Base-by-base conservation (phyloP, 371 early-diverging fungal species). In the Mortierella sp. region DNA sequence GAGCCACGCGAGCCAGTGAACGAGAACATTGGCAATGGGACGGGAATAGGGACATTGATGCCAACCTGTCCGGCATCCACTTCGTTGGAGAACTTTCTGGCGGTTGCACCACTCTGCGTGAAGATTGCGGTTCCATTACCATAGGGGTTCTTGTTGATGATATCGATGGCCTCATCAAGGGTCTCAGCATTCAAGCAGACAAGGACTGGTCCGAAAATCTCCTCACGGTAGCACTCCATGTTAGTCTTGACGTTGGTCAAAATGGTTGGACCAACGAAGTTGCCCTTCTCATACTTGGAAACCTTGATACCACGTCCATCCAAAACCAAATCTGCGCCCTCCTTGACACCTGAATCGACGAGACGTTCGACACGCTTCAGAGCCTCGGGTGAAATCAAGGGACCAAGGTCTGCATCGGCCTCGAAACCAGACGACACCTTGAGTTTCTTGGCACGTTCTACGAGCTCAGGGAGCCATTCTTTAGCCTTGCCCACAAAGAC, bases 101-200 rank as follows among this genome's bases (percentile, higher is more conserved):
- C 97, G 57, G 80, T 84, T 50, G 94, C 87, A 5, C 98, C 98
- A 45, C 93, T 94, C 71, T 91, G 92, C 39, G 98, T 98, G 70
- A 94, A 95, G 71, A 98, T 90, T 49, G 97, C 95, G 8, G 97
- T 95, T 54, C 98, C 98, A 79, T 98, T 98, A 57, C 96, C 98
- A 64, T 97, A 98, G 4, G 88, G 92, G 83, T 97, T 98, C 47
- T 68, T 78, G 83, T 98, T 98, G 79, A 95, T 89, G 47, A 97
- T 71, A 37, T 90, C 94, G 68, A 97, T 92, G 12, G 98, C 97
- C 50, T 97, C 95, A 66, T 97, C 96, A 29, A 97, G 74, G 9
- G 96, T 93, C 37, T 92, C 94, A 17, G 88, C 96, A 39, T 84
- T 83, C 65, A 97, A 65, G 80, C 91, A 91, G 19, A 95, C 89